Conservation (phyloP, 164 flowering plant species). For the Kingdonia uniflora region DNA sequence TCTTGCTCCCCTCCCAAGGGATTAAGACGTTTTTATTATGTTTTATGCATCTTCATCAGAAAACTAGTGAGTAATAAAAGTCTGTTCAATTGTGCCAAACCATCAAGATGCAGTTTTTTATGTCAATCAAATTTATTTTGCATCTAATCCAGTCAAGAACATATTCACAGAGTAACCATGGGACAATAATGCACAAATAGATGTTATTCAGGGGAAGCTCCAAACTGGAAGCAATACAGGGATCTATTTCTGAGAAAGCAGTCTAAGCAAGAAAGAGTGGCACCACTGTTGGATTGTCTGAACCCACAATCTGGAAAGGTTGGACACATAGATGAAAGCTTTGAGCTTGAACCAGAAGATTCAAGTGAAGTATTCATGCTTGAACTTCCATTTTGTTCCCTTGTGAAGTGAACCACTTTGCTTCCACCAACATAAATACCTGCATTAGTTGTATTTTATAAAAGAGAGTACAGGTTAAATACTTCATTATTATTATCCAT, state of each 20-base stretch:
- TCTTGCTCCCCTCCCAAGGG: no score
- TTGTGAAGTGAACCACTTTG: slow-evolving; percentile 91
- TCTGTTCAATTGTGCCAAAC: no score
- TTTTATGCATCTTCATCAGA: no score
- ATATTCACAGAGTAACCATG: no score
- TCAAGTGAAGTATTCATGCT: slow-evolving; percentile 17
- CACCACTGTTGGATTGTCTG: slow-evolving; percentile 79
- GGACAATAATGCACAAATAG: no score
- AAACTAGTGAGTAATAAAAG: no score
- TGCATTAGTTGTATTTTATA: slow-evolving; percentile 20
- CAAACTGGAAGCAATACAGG: slow-evolving; percentile 74
- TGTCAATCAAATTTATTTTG: no score
- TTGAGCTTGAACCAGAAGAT: slow-evolving; percentile 23
- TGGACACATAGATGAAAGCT: slow-evolving; percentile 36
- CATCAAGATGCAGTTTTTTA: no score
- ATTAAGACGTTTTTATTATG: no score
- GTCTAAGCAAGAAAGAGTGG: slow-evolving; percentile 77
- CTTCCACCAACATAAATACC: slow-evolving; percentile 75
- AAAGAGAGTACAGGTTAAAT: not conserved
- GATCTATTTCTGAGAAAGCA: slow-evolving; percentile 79
- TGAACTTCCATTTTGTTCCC: slow-evolving; percentile 23
- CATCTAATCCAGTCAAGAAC: no score
- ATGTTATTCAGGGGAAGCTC: slow-evolving; percentile 30
- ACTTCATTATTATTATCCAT: no score
- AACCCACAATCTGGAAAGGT: slow-evolving; percentile 93